Evolutionary conservation across 495 filamentous ascomycete genomes (phyloP).

Genomic region (Aspergillus homomorphus): DNA sequence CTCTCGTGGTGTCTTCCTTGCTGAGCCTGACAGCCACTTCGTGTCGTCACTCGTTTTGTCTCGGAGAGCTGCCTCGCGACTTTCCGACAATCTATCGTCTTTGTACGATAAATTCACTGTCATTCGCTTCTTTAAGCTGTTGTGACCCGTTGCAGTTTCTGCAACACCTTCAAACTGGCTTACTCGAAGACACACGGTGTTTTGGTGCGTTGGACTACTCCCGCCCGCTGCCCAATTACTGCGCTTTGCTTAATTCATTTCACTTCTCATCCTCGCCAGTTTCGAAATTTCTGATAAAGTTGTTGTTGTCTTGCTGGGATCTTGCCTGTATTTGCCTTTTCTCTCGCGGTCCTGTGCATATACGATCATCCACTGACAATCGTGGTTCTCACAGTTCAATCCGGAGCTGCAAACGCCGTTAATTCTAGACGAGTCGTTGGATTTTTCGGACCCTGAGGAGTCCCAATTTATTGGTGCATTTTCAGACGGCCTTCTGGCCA

Average conservation of each 20-base stretch:
- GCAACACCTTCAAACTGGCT: conserved; percentile 55
- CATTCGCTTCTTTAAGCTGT: conserved; percentile 46
- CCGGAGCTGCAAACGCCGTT: conserved; percentile 51
- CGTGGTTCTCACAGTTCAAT: conserved; percentile 34
- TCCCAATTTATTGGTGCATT: conserved; percentile 44
- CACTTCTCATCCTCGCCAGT: conserved; percentile 3
- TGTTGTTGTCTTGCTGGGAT: conserved; percentile 9
- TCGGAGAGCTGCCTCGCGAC: conserved; percentile 36
- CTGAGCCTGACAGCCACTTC: conserved; percentile 38
- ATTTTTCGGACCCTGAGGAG: conserved; percentile 50
- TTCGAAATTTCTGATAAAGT: conserved; percentile 19
- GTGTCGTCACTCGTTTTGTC: conserved; percentile 47
- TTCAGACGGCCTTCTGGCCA: conserved; percentile 51
- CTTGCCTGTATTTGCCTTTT: conserved; percentile 2
- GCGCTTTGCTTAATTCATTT: conserved; percentile 16
- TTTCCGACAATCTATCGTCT: conserved; percentile 40
- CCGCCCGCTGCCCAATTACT: conserved; percentile 21
- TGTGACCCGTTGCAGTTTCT: conserved; percentile 46
- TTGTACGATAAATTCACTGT: conserved; percentile 46
- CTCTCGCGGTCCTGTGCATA: conserved; percentile 4
- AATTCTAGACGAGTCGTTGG: conserved; percentile 53
- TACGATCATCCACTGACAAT: conserved; percentile 24
- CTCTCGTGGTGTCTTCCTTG: conserved; percentile 23
- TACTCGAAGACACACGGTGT: conserved; percentile 50
- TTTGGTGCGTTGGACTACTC: conserved; percentile 45